Conservation (phyloP, 352 stramenopile genomes). For the Globisporangium paddicum region DNA sequence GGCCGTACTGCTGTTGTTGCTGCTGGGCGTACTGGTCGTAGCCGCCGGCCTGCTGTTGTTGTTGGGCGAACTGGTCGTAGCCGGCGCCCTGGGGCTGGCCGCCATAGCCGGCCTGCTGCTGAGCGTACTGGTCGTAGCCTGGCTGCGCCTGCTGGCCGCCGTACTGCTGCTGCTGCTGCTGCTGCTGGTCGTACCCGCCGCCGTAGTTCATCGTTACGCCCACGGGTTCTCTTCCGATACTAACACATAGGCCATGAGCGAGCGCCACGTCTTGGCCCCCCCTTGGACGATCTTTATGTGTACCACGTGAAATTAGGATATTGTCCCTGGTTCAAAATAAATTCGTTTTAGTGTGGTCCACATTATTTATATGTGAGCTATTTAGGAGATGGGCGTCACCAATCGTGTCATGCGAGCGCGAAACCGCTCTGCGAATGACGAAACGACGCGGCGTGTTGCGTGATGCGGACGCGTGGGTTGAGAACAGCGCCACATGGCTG, state of each 20-base stretch:
- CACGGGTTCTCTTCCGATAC: slow-evolving; percentile 1
- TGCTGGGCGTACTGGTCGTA: slow-evolving; percentile 30
- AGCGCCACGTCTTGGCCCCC: neutral
- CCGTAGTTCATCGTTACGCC: slow-evolving; percentile 42
- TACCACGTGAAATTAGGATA: neutral
- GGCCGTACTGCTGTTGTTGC: slow-evolving; percentile 3
- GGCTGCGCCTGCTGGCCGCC: neutral
- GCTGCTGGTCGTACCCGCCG: slow-evolving; percentile 27
- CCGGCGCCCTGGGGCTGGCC: slow-evolving; percentile 37
- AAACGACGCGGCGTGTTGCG: slow-evolving; percentile 1
- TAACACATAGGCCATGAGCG: neutral
- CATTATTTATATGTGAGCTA: neutral
- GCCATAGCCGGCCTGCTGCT: slow-evolving; percentile 26
- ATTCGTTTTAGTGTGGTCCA: too few species aligned
- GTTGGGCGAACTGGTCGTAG: slow-evolving; percentile 33
- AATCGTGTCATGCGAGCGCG: neutral
- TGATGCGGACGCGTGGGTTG: neutral
- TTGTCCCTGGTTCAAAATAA: neutral
- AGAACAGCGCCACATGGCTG: neutral
- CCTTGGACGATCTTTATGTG: neutral
- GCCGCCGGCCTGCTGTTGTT: neutral
- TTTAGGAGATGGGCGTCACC: neutral
- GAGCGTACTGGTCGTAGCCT: slow-evolving; percentile 33
- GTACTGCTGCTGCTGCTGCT: slow-evolving; percentile 23
- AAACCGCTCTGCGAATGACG: neutral